Conservation (phyloP, 1,139 yeast genomes). For the Hanseniaspora gamundiae region DNA sequence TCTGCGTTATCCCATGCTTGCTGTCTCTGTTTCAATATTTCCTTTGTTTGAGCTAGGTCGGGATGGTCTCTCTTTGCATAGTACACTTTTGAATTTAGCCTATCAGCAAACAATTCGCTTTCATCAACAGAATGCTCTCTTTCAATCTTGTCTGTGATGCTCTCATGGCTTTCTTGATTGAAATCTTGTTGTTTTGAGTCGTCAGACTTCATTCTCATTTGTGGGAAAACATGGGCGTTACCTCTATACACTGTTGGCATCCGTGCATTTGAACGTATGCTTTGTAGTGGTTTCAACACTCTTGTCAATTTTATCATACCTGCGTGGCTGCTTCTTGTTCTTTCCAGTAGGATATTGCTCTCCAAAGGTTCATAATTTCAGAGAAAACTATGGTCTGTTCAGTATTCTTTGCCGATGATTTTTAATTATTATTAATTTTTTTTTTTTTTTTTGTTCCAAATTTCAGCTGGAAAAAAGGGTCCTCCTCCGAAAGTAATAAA, state of each 20-base stretch:
- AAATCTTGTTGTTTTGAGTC: background rate
- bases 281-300: background rate
- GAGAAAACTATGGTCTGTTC: too few species aligned
- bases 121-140: conserved; percentile 1
- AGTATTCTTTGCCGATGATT: too few species aligned
- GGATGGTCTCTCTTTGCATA: background rate
- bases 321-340: background rate
- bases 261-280: too few species aligned
- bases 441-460: too few species aligned
- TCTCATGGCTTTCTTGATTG: background rate
- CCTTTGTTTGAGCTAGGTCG: background rate
- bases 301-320: background rate
- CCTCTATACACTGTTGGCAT: too few species aligned
- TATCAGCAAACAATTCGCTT: background rate
- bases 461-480: too few species aligned
- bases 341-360: too few species aligned
- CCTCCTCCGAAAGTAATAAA: too few species aligned
- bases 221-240: background rate
- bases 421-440: too few species aligned
- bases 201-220: background rate
- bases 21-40: background rate
- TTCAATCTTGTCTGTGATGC: background rate
- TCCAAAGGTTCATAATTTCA: too few species aligned
- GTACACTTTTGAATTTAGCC: background rate
- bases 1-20: background rate